These are phyloP conservation scores for Papiliotrema laurentii DNA, from an alignment of 1,284 basidiomycete genomes.

Conservation along the genomic window DNA sequence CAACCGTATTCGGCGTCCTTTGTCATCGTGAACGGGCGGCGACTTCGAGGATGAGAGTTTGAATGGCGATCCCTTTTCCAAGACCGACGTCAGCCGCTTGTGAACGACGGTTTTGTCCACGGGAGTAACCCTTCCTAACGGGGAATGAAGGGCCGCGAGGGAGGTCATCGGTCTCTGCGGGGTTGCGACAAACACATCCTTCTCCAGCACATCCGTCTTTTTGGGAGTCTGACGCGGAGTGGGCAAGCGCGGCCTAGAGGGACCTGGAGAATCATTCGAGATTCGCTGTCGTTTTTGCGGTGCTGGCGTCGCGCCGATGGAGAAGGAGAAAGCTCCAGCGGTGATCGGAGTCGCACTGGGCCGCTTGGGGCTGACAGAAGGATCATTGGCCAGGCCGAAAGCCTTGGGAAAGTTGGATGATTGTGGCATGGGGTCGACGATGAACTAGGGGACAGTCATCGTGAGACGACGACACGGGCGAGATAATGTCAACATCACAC, in stretches of 20 bases:
- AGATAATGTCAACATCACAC: too few species aligned
- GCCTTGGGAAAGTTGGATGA: too few species aligned
- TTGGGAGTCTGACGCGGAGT: not conserved
- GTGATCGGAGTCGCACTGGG: conserved; percentile 6
- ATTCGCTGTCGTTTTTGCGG: not conserved
- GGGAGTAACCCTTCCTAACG: not conserved
- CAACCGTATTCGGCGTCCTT: not conserved
- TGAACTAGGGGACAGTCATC: too few species aligned
- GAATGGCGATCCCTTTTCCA: conserved; percentile 4
- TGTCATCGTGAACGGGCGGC: not conserved
- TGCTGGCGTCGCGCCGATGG: conserved; percentile 4
- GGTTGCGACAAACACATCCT: too few species aligned
- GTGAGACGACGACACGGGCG: too few species aligned
- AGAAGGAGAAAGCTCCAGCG: conserved; percentile 10
- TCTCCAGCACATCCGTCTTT: too few species aligned
- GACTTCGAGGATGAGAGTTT: not conserved
- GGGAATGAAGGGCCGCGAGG: conserved; percentile 6
- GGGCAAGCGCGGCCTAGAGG: not conserved
- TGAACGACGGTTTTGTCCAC: not conserved
- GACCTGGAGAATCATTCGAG: not conserved
- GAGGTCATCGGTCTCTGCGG: not conserved
- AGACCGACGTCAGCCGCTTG: not conserved
- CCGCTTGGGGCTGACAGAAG: not conserved
- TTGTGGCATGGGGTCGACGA: not conserved
- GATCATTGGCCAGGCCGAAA: too few species aligned